Evolutionary conservation across 345 rosid species (phyloP).

Genomic region (Arabidopsis suecica): DNA sequence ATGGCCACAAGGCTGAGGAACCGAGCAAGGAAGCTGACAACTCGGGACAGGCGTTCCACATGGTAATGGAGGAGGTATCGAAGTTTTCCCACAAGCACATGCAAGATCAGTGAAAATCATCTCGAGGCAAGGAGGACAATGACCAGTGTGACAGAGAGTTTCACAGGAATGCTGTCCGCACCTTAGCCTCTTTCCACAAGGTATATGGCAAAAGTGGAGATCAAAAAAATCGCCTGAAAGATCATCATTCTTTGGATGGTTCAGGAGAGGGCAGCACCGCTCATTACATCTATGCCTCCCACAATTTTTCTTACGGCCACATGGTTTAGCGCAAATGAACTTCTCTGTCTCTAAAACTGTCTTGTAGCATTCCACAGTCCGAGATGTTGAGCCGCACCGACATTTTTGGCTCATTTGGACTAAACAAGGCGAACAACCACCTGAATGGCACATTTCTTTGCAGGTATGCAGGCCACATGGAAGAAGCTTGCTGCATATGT

Average conservation of each 20-base stretch:
- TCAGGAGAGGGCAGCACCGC: constrained; percentile 81
- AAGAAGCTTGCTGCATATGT: constrained; percentile 66
- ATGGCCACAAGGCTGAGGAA: constrained; percentile 83
- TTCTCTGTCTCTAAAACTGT: constrained; percentile 54
- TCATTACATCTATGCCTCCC: constrained; percentile 91
- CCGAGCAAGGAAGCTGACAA: constrained; percentile 75
- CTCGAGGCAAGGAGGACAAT: constrained; percentile 85
- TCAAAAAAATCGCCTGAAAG: constrained; percentile 56
- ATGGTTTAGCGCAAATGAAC: constrained; percentile 72
- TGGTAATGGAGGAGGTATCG: constrained; percentile 89
- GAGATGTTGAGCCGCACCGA: constrained; percentile 69
- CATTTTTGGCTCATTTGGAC: constrained; percentile 69
- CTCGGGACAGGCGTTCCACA: constrained; percentile 82
- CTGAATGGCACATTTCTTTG: constrained; percentile 71
- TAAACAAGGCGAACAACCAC: constrained; percentile 69
- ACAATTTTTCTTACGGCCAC: constrained; percentile 77
- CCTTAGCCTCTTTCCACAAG: constrained; percentile 81
- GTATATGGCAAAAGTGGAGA: constrained; percentile 80
- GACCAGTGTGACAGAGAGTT: constrained; percentile 83
- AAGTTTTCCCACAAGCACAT: constrained; percentile 84
- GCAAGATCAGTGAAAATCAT: constrained; percentile 78
- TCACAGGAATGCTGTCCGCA: constrained; percentile 88
- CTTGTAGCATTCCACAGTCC: constrained; percentile 70
- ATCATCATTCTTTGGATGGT: constrained; percentile 36
- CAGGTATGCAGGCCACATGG: constrained; percentile 68